Percentiles rank a stretch among this genome's conserved stretches.
phyloP scores from a whole-genome alignment of 1,284 basidiomycete species.

The Sanguinoderma infundibulare region DNA sequence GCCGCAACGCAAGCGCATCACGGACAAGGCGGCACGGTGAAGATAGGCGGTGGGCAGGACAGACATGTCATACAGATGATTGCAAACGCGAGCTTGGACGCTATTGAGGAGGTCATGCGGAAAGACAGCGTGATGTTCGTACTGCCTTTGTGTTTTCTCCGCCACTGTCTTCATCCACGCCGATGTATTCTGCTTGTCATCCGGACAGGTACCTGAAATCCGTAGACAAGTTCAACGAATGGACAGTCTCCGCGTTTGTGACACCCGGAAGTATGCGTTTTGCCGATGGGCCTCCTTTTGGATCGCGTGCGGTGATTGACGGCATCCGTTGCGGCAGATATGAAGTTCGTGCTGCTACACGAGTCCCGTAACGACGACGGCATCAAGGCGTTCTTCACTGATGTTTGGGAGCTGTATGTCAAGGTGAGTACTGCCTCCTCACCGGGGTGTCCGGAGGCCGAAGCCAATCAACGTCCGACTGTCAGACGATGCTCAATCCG shows the following conservation, averaged over 20 bases:
- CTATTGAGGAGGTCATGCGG: constrained; percentile 89
- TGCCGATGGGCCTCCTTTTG: not conserved
- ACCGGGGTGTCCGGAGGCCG: constrained; percentile 26
- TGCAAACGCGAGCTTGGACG: constrained; percentile 91
- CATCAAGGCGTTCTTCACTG: constrained; percentile 87
- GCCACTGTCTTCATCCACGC: constrained; percentile 1
- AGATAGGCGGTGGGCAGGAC: constrained; percentile 78
- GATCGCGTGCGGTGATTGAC: constrained; percentile 14
- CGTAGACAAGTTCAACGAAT: constrained; percentile 96
- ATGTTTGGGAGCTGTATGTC: constrained; percentile 94
- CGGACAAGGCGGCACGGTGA: constrained; percentile 55
- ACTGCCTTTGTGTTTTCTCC: not conserved
- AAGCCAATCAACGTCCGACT: constrained; percentile 7
- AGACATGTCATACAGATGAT: constrained; percentile 97
- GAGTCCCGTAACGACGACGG: constrained; percentile 96
- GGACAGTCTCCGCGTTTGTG: constrained; percentile 93
- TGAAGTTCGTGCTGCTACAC: constrained; percentile 91
- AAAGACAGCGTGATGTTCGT: constrained; percentile 86
- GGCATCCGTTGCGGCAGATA: constrained; percentile 56
- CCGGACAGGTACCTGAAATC: constrained; percentile 83
- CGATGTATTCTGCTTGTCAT: not conserved
- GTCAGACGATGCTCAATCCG: constrained; percentile 86
- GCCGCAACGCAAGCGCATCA: constrained; percentile 66
- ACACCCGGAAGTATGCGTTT: constrained; percentile 84
- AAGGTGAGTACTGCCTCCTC: constrained; percentile 64